phyloP scores from a whole-genome alignment of 2,329 filamentous ascomycete genomes.

The Hyphodiscus sp. region DNA sequence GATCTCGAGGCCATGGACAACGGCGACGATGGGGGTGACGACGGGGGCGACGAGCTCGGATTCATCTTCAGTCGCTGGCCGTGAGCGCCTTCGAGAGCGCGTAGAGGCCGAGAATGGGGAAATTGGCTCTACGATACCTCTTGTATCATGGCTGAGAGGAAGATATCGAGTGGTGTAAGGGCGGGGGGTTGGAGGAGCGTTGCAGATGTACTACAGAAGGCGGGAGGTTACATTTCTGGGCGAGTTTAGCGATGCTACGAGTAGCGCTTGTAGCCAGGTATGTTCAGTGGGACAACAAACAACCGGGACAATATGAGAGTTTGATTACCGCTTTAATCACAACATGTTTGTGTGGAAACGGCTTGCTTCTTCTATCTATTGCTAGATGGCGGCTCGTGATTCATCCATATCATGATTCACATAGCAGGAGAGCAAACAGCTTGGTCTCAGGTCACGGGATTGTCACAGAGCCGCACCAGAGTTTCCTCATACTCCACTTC shows the following conservation, averaged over 20 bases:
- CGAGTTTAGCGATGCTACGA: too few relatives aligned
- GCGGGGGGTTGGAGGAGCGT: not conserved
- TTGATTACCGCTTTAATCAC: not conserved
- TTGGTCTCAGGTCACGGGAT: not conserved
- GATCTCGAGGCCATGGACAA: constrained; percentile 32
- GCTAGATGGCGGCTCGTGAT: not conserved
- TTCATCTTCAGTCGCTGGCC: not conserved
- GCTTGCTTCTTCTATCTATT: not conserved
- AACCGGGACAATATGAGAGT: too few relatives aligned
- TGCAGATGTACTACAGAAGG: too few relatives aligned
- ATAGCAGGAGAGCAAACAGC: not conserved
- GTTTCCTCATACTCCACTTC: not conserved
- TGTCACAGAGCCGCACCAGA: not conserved
- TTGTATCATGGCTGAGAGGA: constrained; percentile 6
- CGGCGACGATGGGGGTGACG: constrained; percentile 31
- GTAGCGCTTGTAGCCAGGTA: too few relatives aligned
- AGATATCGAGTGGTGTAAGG: not conserved
- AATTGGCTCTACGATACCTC: not conserved
- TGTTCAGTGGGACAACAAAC: too few relatives aligned
- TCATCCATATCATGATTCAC: not conserved
- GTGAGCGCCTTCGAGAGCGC: not conserved
- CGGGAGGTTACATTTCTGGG: too few relatives aligned
- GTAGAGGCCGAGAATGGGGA: not conserved
- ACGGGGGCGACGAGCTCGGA: constrained; percentile 18
- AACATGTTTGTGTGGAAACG: not conserved